Percentiles rank a stretch among this genome's conserved stretches.
phyloP scores from a whole-genome alignment of 2,329 filamentous ascomycete genomes.

The Talaromyces islandicus region DNA sequence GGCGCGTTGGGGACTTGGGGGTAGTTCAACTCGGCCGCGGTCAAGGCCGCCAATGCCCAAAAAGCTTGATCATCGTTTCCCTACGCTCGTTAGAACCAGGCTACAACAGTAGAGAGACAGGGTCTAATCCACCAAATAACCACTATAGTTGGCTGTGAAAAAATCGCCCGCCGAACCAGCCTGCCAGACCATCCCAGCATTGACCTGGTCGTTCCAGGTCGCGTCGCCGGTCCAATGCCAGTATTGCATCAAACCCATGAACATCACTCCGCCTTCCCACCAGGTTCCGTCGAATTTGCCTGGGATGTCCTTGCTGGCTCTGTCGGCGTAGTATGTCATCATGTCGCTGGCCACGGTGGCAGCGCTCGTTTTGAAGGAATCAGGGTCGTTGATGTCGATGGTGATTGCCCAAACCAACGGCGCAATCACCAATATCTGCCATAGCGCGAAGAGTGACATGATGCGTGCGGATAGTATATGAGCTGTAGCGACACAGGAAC shows the following conservation, averaged over 20 bases:
- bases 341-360: conserved; percentile 33
- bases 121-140: conserved; percentile 25
- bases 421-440: background rate
- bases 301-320: conserved; percentile 32
- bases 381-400: conserved; percentile 18
- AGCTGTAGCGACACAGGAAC: background rate
- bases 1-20: conserved; percentile 61
- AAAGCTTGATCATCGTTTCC: conserved; percentile 63
- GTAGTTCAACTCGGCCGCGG: conserved; percentile 70
- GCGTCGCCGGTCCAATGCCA: conserved; percentile 76
- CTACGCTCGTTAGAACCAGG: background rate
- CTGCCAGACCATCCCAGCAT: conserved; percentile 67
- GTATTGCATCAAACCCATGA: conserved; percentile 68
- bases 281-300: conserved; percentile 35
- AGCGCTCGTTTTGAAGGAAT: conserved; percentile 28
- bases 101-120: background rate
- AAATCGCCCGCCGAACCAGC: conserved; percentile 67
- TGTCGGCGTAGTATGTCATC: conserved; percentile 32
- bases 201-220: conserved; percentile 63
- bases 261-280: conserved; percentile 71
- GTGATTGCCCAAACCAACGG: conserved; percentile 9
- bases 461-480: background rate
- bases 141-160: conserved; percentile 58
- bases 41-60: conserved; percentile 78
- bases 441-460: background rate